Percentiles rank a stretch among this genome's conserved stretches.
Conservation (phyloP, 106 monocot genomes). For the Chionographis japonica region DNA sequence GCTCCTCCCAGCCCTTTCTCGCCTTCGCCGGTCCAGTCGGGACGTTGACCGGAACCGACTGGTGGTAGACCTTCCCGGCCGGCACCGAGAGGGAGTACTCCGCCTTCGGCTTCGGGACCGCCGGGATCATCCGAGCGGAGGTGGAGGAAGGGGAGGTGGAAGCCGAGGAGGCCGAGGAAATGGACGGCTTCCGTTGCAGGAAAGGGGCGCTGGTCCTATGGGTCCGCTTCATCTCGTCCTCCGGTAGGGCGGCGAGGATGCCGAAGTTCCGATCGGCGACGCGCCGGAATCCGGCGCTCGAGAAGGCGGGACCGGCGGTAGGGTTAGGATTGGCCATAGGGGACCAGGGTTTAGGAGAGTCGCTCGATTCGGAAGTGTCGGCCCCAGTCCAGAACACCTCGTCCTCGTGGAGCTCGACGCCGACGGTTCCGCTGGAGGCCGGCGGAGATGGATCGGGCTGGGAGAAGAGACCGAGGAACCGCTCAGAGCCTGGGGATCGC, state of each 20-base stretch:
- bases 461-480: conserved; percentile 49
- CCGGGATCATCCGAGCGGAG: conserved; percentile 26
- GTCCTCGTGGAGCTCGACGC: conserved; percentile 62
- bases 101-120: conserved; percentile 34
- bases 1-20: conserved; percentile 3
- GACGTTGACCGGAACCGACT: conserved; percentile 69
- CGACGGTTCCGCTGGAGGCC: conserved; percentile 8
- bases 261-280: conserved; percentile 35
- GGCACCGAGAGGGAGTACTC: conserved; percentile 13
- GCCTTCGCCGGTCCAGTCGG: conserved; percentile 31
- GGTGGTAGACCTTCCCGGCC: conserved; percentile 26
- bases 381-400: conserved; percentile 49
- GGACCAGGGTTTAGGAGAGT: neutral
- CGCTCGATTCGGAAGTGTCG: conserved; percentile 10
- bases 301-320: conserved; percentile 2
- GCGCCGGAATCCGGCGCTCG: conserved; percentile 11
- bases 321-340: neutral
- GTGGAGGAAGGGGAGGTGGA: conserved; percentile 34
- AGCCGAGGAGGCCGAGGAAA: conserved; percentile 21
- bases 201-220: neutral
- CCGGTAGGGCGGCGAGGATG: conserved; percentile 57
- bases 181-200: conserved; percentile 27
- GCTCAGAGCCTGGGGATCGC: conserved; percentile 42
- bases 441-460: conserved; percentile 1
- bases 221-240: conserved; percentile 31